phyloP scores from a whole-genome alignment of 2,329 filamentous ascomycete genomes.

The Aspergillus ochraceoroseus region DNA sequence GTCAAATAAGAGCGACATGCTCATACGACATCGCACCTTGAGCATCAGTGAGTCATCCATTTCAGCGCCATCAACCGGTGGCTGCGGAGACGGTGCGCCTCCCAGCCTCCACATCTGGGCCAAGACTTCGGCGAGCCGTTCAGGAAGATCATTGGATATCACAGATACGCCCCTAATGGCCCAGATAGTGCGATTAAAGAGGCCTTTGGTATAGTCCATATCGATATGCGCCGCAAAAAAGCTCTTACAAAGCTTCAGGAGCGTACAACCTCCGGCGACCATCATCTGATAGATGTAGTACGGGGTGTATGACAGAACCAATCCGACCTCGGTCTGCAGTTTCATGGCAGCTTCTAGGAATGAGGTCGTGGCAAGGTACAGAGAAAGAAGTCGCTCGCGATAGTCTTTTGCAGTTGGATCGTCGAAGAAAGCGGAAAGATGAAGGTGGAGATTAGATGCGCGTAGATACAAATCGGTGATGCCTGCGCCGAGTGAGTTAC shows the following conservation, averaged over 20 bases:
- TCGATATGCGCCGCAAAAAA: slow-evolving; percentile 58
- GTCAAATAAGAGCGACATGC: slow-evolving; percentile 63
- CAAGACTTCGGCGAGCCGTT: slow-evolving; percentile 60
- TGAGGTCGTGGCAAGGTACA: slow-evolving; percentile 45
- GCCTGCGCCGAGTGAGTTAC: slow-evolving; percentile 22
- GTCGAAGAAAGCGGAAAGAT: slow-evolving; percentile 49
- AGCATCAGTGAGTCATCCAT: slow-evolving; percentile 51
- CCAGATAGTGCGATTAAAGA: slow-evolving; percentile 57
- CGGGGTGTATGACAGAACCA: slow-evolving; percentile 50
- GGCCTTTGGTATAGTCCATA: slow-evolving; percentile 50
- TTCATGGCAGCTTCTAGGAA: slow-evolving; percentile 48
- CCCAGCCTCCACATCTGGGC: slow-evolving; percentile 60
- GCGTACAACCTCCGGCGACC: slow-evolving; percentile 58
- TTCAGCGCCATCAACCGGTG: slow-evolving; percentile 27
- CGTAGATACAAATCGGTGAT: slow-evolving; percentile 48
- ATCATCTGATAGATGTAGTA: slow-evolving; percentile 65
- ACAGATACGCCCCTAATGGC: slow-evolving; percentile 58
- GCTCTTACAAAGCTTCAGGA: slow-evolving; percentile 62
- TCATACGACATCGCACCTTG: slow-evolving; percentile 63
- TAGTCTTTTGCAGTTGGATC: slow-evolving; percentile 46
- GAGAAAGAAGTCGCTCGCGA: slow-evolving; percentile 41
- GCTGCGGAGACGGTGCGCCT: slow-evolving; percentile 30
- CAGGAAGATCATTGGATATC: slow-evolving; percentile 58
- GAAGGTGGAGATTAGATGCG: slow-evolving; percentile 46
- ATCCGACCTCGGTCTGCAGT: slow-evolving; percentile 43